Evolutionary conservation across 1,139 yeast genomes (phyloP), one percentile per base, ranked within the genome.

Genomic region (Yamadazyma kanchanaburiensis): DNA sequence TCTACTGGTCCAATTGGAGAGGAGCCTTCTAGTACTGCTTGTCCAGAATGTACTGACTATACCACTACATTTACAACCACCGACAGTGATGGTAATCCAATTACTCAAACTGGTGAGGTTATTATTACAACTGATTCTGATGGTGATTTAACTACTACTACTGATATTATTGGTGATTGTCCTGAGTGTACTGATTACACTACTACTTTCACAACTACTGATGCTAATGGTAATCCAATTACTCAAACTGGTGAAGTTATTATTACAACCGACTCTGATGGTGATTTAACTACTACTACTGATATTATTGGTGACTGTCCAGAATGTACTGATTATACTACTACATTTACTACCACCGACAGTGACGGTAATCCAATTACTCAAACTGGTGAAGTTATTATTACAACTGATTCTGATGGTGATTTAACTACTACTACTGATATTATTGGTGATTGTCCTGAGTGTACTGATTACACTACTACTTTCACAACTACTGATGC

Each of bases 121-220:
- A n/a, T n/a, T n/a, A n/a, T n/a, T n/a, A n/a, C n/a, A n/a, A n/a
- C n/a, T n/a, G n/a, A n/a, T n/a, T n/a, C n/a, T n/a, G n/a, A n/a
- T n/a, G n/a, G n/a, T n/a, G n/a, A n/a, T n/a, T n/a, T n/a, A n/a
- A n/a, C n/a, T n/a, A n/a, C n/a, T n/a, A n/a, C n/a, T n/a, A n/a
- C n/a, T n/a, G n/a, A n/a, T n/a, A n/a, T n/a, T n/a, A n/a, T n/a
- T n/a, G n/a, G n/a, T n/a, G n/a, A n/a, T 21, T 35, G 38, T 32
- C 37, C 40, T 12, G 38, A 26, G 26, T 34, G 35, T 22, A 39
- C 45, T 21, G 43, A 39, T 20, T 39, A 33, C 36, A 41, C 44
- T 15, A 44, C 50, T 14, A 46, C 51, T 4, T 43, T 40, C 37
- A 32, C 42, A 6, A 43, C 49, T 10, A 49, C 53, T 20, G 16